Base-by-base conservation (phyloP, 495 filamentous ascomycete genomes). In the Achaetomiella virescens region DNA sequence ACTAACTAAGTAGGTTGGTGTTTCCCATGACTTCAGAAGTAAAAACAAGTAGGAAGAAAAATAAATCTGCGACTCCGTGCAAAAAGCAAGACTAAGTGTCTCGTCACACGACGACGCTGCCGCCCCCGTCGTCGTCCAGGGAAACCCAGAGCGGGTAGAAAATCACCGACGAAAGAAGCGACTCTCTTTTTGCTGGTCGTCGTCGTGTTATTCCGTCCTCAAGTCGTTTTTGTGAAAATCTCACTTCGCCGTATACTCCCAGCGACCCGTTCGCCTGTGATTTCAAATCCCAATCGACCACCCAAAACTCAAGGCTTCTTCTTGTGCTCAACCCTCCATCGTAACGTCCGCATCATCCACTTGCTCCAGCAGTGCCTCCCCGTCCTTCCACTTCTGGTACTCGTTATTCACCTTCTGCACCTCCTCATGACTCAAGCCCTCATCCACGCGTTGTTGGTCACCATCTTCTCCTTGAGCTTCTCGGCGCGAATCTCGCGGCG, bases 401-500 rank as follows among this genome's bases (percentile, higher is more conserved):
- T 77, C 78, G 58, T 82, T 75, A 57, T 89, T 89, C 18, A 75
- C 76, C 58, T 80, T 79, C 54, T 89, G 82, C 37, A 91, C 87
- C 48, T 88, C 78, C 46, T 87, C 86, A 52, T 83, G 82, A 67
- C 78, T 83, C 42, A 86, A 66, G 11, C 78, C 83, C 59, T 84
- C 73, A 91, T 90, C 85, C 88, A 92, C 25, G 68, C 69, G 49
- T 84, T 86, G 66, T 90, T 90, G 61, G 83, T 82, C 18, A 90
- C 76, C 54, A 90, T 80, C 67, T 84, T 84, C 70, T 92, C 86
- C 55, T 76, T 76, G 66, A 88, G 84, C 54, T 75, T 73, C 54
- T 88, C 81, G 9, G 73, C 78, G 22, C 84, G 77, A 47, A 81
- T 69, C 58, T 86, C 79, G 40, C 70, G 78, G 15, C 81, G 66